phyloP scores from a whole-genome alignment of 257 asterid species.

The Forsythia viridissima region DNA sequence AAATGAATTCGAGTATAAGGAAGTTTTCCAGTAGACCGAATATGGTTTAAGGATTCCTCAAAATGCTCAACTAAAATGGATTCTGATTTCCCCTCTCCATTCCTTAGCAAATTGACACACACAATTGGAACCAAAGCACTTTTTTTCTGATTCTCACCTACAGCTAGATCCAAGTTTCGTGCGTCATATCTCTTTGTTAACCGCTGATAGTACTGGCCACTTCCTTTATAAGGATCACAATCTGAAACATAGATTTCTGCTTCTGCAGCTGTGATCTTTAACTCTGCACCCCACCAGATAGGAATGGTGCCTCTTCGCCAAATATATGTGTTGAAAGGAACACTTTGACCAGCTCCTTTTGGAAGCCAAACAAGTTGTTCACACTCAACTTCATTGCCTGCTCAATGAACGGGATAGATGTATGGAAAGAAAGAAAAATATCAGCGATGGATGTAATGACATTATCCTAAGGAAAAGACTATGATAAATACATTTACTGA shows the following conservation, averaged over 20 bases:
- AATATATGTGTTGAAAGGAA: slow-evolving; percentile 85
- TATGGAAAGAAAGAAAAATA: slow-evolving; percentile 13
- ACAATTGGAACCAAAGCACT: slow-evolving; percentile 90
- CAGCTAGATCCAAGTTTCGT: slow-evolving; percentile 63
- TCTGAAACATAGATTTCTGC: slow-evolving; percentile 95
- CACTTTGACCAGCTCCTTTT: slow-evolving; percentile 67
- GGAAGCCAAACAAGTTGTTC: slow-evolving; percentile 98
- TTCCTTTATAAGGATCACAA: slow-evolving; percentile 89
- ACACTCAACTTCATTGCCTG: slow-evolving; percentile 99
- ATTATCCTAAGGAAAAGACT: slow-evolving; percentile 35
- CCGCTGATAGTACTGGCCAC: slow-evolving; percentile 87
- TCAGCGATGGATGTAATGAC: slow-evolving; percentile 13
- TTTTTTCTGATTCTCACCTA: slow-evolving; percentile 62
- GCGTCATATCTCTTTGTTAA: slow-evolving; percentile 88
- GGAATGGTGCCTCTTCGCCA: slow-evolving; percentile 99
- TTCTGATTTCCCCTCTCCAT: slow-evolving; percentile 93
- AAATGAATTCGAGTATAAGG: slow-evolving; percentile 81
- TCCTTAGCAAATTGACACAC: slow-evolving; percentile 87
- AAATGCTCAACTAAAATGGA: slow-evolving; percentile 88
- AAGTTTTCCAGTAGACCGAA: slow-evolving; percentile 75
- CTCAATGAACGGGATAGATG: slow-evolving; percentile 35
- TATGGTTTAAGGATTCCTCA: slow-evolving; percentile 83
- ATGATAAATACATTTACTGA: slow-evolving; percentile 32
- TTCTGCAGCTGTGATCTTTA: slow-evolving; percentile 96
- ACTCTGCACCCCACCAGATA: slow-evolving; percentile 99